Conservation (phyloP, 1,284 basidiomycete genomes). For the Irpex lacteus region DNA sequence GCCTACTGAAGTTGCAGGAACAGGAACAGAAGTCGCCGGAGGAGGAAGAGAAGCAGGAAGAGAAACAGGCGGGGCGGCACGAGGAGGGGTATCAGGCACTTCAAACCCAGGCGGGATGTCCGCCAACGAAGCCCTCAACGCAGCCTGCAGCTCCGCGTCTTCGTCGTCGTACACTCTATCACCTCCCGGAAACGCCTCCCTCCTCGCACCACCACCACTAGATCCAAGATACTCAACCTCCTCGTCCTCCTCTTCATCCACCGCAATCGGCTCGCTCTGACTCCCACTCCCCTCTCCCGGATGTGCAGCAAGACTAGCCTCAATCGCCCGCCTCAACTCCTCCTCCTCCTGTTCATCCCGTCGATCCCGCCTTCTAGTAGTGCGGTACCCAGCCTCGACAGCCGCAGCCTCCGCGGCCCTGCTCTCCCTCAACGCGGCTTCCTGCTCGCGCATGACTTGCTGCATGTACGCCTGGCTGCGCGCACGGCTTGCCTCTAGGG, state of each 20-base stretch:
- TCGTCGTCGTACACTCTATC: slow-evolving; percentile 77
- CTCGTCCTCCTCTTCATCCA: slow-evolving; percentile 26
- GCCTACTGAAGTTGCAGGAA: no score
- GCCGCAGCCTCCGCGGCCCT: slow-evolving; percentile 43
- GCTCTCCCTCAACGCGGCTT: slow-evolving; percentile 59
- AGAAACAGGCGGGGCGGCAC: slow-evolving; percentile 14
- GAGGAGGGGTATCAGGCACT: slow-evolving; percentile 30
- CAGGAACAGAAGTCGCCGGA: slow-evolving; percentile 18
- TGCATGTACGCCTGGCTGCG: slow-evolving; percentile 62
- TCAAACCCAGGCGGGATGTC: slow-evolving; percentile 55
- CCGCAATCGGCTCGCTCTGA: slow-evolving; percentile 13
- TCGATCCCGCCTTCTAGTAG: slow-evolving; percentile 18
- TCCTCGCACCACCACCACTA: not conserved
- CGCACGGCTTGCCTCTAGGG: slow-evolving; percentile 63
- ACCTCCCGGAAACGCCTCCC: slow-evolving; percentile 6
- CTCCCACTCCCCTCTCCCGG: slow-evolving; percentile 18
- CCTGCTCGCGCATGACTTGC: slow-evolving; percentile 67
- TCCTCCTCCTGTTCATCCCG: slow-evolving; percentile 50
- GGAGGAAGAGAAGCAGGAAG: slow-evolving; percentile 15
- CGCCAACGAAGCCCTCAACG: slow-evolving; percentile 79
- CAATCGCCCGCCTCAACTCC: slow-evolving; percentile 60
- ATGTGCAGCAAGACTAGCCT: slow-evolving; percentile 59
- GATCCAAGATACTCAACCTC: not conserved
- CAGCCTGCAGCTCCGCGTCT: slow-evolving; percentile 81
- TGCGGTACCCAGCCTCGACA: slow-evolving; percentile 19